These are phyloP conservation scores for Cercospora sp. DNA, from an alignment of 2,329 filamentous ascomycete species.

Conservation along the genomic window DNA sequence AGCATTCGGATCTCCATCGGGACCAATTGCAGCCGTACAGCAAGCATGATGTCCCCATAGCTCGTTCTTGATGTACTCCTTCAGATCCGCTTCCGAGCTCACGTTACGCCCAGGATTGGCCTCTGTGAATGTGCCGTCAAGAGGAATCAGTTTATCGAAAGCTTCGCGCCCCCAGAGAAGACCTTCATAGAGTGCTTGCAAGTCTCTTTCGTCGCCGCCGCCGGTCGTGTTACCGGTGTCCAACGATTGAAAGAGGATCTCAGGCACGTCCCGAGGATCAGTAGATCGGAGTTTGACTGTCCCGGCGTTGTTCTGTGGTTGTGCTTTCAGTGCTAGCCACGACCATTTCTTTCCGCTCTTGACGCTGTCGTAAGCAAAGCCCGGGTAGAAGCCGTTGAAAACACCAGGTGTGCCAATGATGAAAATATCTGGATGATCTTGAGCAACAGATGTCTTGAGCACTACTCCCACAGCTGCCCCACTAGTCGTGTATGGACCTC, in stretches of 20 bases:
- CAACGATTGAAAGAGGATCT: constrained; percentile 63
- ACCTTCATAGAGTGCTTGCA: constrained; percentile 57
- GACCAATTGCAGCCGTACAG: constrained; percentile 58
- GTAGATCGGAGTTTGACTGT: constrained; percentile 61
- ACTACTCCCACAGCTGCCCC: constrained; percentile 55
- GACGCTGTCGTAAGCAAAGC: constrained; percentile 51
- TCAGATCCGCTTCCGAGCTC: constrained; percentile 46
- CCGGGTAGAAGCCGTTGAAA: constrained; percentile 58
- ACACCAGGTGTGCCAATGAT: constrained; percentile 56
- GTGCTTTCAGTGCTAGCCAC: constrained; percentile 60
- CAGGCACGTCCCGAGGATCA: constrained; percentile 63
- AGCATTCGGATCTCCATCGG: constrained; percentile 54
- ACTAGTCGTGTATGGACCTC: constrained; percentile 51
- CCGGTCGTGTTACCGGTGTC: constrained; percentile 48
- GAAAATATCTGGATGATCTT: constrained; percentile 53
- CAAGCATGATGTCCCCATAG: constrained; percentile 61
- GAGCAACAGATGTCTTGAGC: constrained; percentile 41
- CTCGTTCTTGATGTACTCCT: constrained; percentile 52
- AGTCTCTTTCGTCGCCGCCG: constrained; percentile 42
- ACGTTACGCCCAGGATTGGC: constrained; percentile 46
- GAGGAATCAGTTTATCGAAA: constrained; percentile 41
- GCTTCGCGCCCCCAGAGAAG: constrained; percentile 51
- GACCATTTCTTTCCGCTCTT: constrained; percentile 48
- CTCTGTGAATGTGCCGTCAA: constrained; percentile 47
- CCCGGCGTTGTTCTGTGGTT: constrained; percentile 62